These are phyloP conservation scores for Candida anglica DNA, from an alignment of 805 yeast species.

Conservation along the genomic window DNA sequence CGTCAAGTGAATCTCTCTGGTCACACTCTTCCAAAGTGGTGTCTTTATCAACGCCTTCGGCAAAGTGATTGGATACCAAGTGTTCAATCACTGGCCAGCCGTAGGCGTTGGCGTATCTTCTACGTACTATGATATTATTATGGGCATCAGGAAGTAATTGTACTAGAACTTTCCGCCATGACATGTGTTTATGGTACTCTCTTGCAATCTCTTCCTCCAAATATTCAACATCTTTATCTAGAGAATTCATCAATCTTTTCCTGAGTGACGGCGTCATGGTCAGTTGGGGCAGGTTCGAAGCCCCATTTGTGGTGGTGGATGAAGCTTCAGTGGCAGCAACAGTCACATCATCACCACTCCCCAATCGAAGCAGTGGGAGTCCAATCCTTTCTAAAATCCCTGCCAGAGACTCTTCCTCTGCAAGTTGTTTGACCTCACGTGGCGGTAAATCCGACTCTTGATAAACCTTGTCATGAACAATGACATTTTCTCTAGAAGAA, in stretches of 20 bases:
- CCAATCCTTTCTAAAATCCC: too few relatives aligned
- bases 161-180: constrained; percentile 91
- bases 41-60: too few relatives aligned
- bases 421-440: neutral
- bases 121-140: constrained; percentile 83
- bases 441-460: constrained; percentile 59
- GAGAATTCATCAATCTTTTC: constrained; percentile 1
- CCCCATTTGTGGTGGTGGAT: too few relatives aligned
- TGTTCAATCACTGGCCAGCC: constrained; percentile 95
- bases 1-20: constrained; percentile 27
- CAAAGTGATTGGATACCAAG: constrained; percentile 68
- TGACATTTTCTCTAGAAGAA: constrained; percentile 53
- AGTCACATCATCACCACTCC: too few relatives aligned
- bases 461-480: constrained; percentile 81
- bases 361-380: too few relatives aligned
- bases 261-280: constrained; percentile 2
- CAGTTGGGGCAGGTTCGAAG: too few relatives aligned
- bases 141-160: constrained; percentile 90
- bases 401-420: neutral
- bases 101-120: constrained; percentile 87
- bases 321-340: too few relatives aligned
- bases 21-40: neutral
- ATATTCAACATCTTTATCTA: constrained; percentile 36
- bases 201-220: constrained; percentile 82
- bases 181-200: constrained; percentile 77